These are phyloP conservation scores for Dichotomopilus funicola DNA, from an alignment of 2,329 filamentous ascomycete species.

Conservation along the genomic window DNA sequence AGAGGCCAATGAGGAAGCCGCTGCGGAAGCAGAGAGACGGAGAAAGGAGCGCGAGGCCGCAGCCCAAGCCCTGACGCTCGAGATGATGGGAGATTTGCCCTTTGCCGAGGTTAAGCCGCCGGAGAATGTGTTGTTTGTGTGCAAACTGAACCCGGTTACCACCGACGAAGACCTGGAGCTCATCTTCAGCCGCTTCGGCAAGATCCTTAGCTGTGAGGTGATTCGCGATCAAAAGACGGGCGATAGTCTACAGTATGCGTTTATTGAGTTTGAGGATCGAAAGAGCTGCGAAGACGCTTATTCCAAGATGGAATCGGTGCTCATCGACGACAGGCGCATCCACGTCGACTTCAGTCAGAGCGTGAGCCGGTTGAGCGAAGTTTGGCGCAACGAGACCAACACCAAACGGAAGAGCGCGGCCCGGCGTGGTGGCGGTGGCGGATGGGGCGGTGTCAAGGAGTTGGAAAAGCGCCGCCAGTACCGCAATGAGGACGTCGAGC, in stretches of 20 bases:
- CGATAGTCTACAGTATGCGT: slow-evolving; percentile 93
- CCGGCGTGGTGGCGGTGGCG: slow-evolving; percentile 53
- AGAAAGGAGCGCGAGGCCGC: slow-evolving; percentile 85
- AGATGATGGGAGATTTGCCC: slow-evolving; percentile 95
- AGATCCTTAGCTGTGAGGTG: slow-evolving; percentile 90
- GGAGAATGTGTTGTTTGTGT: slow-evolving; percentile 95
- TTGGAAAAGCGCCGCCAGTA: slow-evolving; percentile 91
- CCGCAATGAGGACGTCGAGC: slow-evolving; percentile 54
- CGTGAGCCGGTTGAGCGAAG: slow-evolving; percentile 78
- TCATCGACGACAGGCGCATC: slow-evolving; percentile 95
- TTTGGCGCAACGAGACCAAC: slow-evolving; percentile 82
- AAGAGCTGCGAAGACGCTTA: slow-evolving; percentile 90
- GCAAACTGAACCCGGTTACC: slow-evolving; percentile 96
- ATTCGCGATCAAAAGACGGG: slow-evolving; percentile 91
- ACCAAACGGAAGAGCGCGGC: slow-evolving; percentile 57
- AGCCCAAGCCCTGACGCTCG: slow-evolving; percentile 87
- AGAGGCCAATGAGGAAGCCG: slow-evolving; percentile 62
- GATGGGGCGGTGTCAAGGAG: slow-evolving; percentile 84
- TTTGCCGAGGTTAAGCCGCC: slow-evolving; percentile 97
- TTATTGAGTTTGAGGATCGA: slow-evolving; percentile 94
- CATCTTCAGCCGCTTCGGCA: slow-evolving; percentile 95
- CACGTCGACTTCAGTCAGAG: slow-evolving; percentile 99
- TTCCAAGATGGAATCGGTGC: slow-evolving; percentile 96
- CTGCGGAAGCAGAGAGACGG: slow-evolving; percentile 61
- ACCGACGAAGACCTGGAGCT: slow-evolving; percentile 89